Evolutionary conservation across 768 basidiomycete species (phyloP), one percentile per base, ranked within the genome.

Genomic region (Kwoniella botswanensis): DNA sequence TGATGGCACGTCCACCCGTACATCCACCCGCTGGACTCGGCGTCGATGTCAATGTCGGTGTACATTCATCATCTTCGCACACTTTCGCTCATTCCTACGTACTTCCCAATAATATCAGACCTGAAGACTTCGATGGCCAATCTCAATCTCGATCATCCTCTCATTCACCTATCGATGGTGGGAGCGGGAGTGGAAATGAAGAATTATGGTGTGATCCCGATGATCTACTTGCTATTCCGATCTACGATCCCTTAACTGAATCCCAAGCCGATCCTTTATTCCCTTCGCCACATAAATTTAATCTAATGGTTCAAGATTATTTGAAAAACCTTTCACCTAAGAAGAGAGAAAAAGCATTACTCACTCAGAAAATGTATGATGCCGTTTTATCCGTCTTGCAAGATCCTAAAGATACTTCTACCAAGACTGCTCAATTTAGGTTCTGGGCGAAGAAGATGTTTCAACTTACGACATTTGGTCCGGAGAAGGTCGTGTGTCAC

Each of bases 391-490:
- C 88, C 73, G 88, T 90, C 22, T 85, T 93, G 26, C 86, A 87
- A 46, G 83, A 87, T 65, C 88, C 88, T 6, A 85, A 86, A 1
- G 81, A 85, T 29, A 85, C 85, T 24, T 85, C 86, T 70, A 69
- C 86, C 63, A 83, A 82, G 54, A 89, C 88, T 2, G 87, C 91
- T 1, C 91, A 92, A 77, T 93, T 92, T 81, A 87, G 91, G 53
- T 92, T 89, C 83, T 93, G 92, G 92, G 91, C 89, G 13, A 89
- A 91, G 76, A 91, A 91, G 85, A 92, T 90, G 89, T 93, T 93
- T 79, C 67, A 74, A 22, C 72, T 78, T 24, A 79, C 73, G 11
- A 65, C 70, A 9, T 68, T 76, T 41, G 67, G 68, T n/a, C 59
- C 64, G 43, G 78, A 79, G 1, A 79, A 82, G n/a, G 87, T 92